Conservation (phyloP, 805 yeast species). For the Ogataea henricii region DNA sequence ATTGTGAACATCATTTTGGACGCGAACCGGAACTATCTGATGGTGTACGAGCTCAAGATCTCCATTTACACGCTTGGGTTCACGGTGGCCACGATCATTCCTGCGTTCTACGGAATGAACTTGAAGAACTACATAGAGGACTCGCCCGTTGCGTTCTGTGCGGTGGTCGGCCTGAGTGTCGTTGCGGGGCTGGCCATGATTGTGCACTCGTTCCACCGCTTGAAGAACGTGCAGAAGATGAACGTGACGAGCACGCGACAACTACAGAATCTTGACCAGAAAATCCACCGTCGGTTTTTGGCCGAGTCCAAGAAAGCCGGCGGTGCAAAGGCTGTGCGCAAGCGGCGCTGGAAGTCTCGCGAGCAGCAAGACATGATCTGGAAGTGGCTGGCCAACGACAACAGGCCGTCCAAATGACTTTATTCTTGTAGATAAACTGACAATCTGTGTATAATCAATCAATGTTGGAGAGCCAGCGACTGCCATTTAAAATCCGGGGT, state of each 20-base stretch:
- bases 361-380: constrained; percentile 48
- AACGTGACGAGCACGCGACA: constrained; percentile 53
- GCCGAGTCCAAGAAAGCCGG: constrained; percentile 4
- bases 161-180: constrained; percentile 53
- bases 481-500: constrained; percentile 2
- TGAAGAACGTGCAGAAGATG: constrained; percentile 63
- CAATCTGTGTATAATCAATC: constrained; percentile 1
- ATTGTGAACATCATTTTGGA: constrained; percentile 89
- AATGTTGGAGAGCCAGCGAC: neutral
- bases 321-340: constrained; percentile 16
- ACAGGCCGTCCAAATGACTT: constrained; percentile 22
- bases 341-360: constrained; percentile 7
- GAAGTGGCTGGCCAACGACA: constrained; percentile 57
- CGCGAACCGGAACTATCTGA: constrained; percentile 85
- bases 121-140: constrained; percentile 77
- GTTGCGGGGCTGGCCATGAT: constrained; percentile 58
- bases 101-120: constrained; percentile 91
- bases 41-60: constrained; percentile 82
- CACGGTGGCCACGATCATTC: constrained; percentile 80
- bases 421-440: constrained; percentile 10
- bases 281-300: constrained; percentile 18
- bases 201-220: constrained; percentile 53
- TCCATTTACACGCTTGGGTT: constrained; percentile 83
- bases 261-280: constrained; percentile 30
- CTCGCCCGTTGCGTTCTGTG: constrained; percentile 60